Evolutionary conservation across 148 eudicot genomes (phyloP).

Genomic region (Bassia scoparia): DNA sequence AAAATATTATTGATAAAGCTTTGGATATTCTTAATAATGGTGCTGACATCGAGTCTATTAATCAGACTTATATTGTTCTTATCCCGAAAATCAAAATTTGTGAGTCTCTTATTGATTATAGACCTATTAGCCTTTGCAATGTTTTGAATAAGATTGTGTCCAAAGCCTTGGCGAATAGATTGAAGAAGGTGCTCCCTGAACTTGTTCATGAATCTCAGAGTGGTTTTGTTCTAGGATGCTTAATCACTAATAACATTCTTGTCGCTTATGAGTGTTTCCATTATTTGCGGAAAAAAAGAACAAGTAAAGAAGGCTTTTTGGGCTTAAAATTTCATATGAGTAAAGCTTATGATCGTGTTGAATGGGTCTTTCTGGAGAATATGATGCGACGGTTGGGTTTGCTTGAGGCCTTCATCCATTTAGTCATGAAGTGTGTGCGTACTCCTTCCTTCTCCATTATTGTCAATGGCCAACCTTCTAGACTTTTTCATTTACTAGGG

Average conservation of each 20-base stretch:
- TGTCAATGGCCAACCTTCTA: slow-evolving; percentile 20
- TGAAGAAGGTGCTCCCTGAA: background rate
- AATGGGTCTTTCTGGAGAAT: background rate
- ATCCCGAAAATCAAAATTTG: background rate
- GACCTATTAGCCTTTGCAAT: background rate
- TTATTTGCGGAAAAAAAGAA: background rate
- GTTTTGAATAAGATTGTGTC: background rate
- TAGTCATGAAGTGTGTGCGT: background rate
- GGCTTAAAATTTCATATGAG: background rate
- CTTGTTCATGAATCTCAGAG: background rate
- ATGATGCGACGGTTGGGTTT: too few species aligned
- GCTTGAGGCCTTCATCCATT: background rate
- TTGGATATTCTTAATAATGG: background rate
- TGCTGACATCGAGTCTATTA: background rate
- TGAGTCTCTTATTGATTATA: background rate
- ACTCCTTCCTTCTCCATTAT: background rate
- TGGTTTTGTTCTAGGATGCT: background rate
- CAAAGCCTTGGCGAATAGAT: background rate
- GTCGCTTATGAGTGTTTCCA: background rate
- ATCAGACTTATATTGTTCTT: background rate
- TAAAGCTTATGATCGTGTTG: background rate
- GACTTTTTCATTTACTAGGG: too few species aligned
- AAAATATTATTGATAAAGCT: background rate
- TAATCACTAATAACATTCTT: background rate
- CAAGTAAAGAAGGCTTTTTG: background rate